Base-by-base conservation (phyloP, 345 rosid genomes). In the Linum tenue region DNA sequence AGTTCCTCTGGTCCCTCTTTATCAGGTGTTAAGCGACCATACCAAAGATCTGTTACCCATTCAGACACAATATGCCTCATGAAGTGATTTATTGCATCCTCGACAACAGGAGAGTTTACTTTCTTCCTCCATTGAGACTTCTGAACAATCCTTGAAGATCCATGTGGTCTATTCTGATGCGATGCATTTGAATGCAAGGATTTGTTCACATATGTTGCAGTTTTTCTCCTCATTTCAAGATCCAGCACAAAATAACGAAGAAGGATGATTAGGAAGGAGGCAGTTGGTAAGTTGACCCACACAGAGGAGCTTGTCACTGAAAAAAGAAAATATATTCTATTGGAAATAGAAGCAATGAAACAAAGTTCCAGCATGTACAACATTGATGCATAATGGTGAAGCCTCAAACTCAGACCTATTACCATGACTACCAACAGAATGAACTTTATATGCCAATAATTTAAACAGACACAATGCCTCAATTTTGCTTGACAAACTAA, bases 241-340 rank as follows among this genome's bases (percentile, higher is more conserved):
- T 95, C 99, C 17, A 95, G 72, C 2, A 91, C 81, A 69, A 89
- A 82, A 71, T 95, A 89, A 9, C 96, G 97, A 48, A 95, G 90
- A 58, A 86, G 79, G 68, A 94, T 63, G 70, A 91, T 80, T 73
- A 94, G 79, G 59, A 82, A 75, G 36, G 89, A 95, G 39, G 99
- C 95, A 80, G 92, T 95, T 70, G 97, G 97, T 70, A 94, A 81
- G 79, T 91, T 94, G 41, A 91, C 84, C 90, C 79, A 88, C 42
- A 94, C 96, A 3, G 99, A 94, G 77, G 97, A 87, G 81, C 97
- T 94, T 37, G 97, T 94, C 79, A 94, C 99, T 94, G 88, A 60
- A 63, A 41, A 56, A 75, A 66, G 64, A 67, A n/a, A 59, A 68
- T 58, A 79, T 1, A 67, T 64, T 22, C 31, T 22, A 59, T 66